Evolutionary conservation across 805 yeast genomes (phyloP), one percentile per base, ranked within the genome.

Genomic region (Sungouiozyma intestinalis): DNA sequence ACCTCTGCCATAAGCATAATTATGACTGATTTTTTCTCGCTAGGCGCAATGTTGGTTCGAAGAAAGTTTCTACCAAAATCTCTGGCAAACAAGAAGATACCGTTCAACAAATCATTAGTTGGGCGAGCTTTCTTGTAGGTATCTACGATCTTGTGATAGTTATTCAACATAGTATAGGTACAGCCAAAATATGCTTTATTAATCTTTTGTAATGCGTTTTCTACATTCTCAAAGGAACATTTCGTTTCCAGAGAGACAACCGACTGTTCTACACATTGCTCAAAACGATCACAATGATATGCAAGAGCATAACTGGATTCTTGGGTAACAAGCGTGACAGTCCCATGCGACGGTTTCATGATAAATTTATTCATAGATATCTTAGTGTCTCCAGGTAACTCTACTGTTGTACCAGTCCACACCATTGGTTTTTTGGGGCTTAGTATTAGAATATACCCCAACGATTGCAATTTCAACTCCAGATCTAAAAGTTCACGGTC

Each of bases 401-500:
- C 72, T 33, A 79, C 71, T 48, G 82, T 78, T 15, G 75, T 71
- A 3, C 97, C 97, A 46, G 83, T 87, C 97, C 97, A 90, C 39
- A 84, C 76, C 62, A 88, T 73, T 0, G 96, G 94, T 52, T 85
- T 85, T 2, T 80, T 72, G 0, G 95, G 87, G 52, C 85, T 79
- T 3, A 88, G 62, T 0, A 85, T 81, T 20, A 87, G 52, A 13
- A 85, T 72, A 48, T 84, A 85, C 0, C 86, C 84, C 20, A 67
- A 58, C 18, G 58, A 51, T 36, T 56, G 57, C 31, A 60, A 40
- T 42, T 53, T 57, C 17, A 40, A 32, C 37, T 60, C 63, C n/a
- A 60, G 29, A 11, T 24, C 29, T 24, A 24, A 24, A 24, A 24
- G 29, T 11, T 24, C 29, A 24, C 29, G 29, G 11, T 24, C 11